Evolutionary conservation across 2,329 filamentous ascomycete species (phyloP).

Genomic region (Stemphylium lycopersici): DNA sequence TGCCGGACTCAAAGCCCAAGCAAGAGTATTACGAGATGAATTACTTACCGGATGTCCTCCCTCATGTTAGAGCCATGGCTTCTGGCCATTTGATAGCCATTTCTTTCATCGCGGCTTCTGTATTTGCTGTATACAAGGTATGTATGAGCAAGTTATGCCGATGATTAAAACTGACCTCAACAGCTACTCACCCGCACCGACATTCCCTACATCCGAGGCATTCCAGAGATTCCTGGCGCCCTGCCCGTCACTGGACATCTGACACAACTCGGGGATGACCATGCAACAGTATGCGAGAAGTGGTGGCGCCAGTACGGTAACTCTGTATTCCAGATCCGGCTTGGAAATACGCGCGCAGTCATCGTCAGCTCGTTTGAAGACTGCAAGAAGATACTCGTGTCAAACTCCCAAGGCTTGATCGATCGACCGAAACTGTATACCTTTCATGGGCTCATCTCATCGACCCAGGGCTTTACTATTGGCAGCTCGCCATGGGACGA

Average conservation of each 20-base stretch:
- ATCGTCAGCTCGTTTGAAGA: conserved; percentile 61
- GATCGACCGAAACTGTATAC: conserved; percentile 60
- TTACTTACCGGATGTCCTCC: conserved; percentile 3
- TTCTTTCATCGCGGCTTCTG: not conserved
- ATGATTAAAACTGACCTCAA: not conserved
- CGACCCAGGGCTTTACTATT: conserved; percentile 60
- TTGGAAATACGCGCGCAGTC: conserved; percentile 60
- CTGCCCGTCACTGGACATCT: conserved; percentile 59
- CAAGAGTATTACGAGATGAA: not conserved
- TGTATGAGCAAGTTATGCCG: too few relatives aligned
- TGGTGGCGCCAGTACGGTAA: conserved; percentile 58
- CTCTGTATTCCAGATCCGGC: conserved; percentile 59
- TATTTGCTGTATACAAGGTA: conserved; percentile 11
- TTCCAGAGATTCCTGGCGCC: conserved; percentile 59
- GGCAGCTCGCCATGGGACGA: conserved; percentile 62
- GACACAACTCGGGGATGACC: conserved; percentile 59
- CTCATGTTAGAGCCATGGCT: not conserved
- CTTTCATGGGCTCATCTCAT: conserved; percentile 60
- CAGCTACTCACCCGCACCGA: conserved; percentile 49
- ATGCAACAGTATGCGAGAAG: conserved; percentile 59
- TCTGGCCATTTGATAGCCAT: not conserved
- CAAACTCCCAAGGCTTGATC: conserved; percentile 58
- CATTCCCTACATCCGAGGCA: conserved; percentile 56
- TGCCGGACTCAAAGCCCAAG: not conserved
- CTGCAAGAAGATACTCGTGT: conserved; percentile 58